phyloP scores from a whole-genome alignment of 208 protist genomes.

The Balamuthia mandrillaris region DNA sequence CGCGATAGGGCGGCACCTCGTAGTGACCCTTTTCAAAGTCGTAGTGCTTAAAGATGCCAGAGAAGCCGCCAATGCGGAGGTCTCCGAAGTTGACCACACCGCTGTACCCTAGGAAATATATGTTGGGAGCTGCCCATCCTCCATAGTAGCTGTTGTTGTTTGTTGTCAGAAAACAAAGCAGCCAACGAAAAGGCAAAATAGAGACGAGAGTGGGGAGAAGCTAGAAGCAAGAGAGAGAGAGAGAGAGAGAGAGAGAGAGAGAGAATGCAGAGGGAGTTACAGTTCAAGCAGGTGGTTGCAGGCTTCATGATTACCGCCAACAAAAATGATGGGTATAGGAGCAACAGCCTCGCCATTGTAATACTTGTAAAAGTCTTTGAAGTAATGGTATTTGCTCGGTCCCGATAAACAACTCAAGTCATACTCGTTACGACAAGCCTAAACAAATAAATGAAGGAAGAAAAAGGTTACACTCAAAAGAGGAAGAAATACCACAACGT shows the following conservation, averaged over 20 bases:
- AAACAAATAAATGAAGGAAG: conserved; percentile 18
- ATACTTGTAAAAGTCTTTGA: conserved; percentile 94
- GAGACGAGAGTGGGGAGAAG: background rate
- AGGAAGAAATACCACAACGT: background rate
- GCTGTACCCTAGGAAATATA: conserved; percentile 95
- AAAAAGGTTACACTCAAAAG: background rate
- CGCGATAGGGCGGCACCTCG: background rate
- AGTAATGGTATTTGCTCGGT: conserved; percentile 88
- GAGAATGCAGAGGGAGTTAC: background rate
- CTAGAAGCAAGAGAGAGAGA: background rate
- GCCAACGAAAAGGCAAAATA: too few species aligned
- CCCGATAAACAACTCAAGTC: conserved; percentile 91
- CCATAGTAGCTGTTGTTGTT: conserved; percentile 73
- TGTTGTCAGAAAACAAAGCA: background rate
- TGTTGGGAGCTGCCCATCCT: conserved; percentile 94
- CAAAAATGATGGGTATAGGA: conserved; percentile 95
- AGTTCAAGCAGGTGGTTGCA: conserved; percentile 90
- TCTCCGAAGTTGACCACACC: conserved; percentile 84
- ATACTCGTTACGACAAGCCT: conserved; percentile 82
- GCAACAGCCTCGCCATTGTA: conserved; percentile 79
- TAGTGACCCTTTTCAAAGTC: conserved; percentile 28
- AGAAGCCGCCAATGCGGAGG: conserved; percentile 75
- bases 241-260: background rate
- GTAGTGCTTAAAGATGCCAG: conserved; percentile 66
- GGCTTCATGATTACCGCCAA: conserved; percentile 98